A percentile compares a stretch with the other conserved stretches of the same genome.
Evolutionary conservation across 306 rosid species (phyloP).

Genomic region (Trifolium fragiferum): DNA sequence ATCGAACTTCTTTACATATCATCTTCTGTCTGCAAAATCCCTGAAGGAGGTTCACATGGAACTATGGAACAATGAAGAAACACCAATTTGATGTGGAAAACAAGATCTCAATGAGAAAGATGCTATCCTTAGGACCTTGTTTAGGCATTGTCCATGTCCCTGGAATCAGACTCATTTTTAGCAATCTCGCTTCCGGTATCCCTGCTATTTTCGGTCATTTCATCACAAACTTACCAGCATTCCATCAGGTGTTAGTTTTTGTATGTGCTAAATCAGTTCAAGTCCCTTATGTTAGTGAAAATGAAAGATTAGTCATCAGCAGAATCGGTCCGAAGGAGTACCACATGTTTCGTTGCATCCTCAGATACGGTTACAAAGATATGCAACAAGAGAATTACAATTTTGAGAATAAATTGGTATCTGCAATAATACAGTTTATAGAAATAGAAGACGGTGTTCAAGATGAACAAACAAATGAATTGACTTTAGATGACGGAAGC

Average conservation of each 20-base stretch:
- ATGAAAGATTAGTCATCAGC: constrained; percentile 58
- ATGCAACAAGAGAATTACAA: constrained; percentile 65
- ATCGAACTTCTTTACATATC: constrained; percentile 48
- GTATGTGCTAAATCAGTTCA: constrained; percentile 48
- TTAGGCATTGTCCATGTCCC: constrained; percentile 51
- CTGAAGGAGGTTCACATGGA: constrained; percentile 49
- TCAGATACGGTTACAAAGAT: constrained; percentile 84
- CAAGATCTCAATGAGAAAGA: constrained; percentile 46
- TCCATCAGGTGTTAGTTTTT: constrained; percentile 47
- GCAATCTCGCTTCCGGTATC: constrained; percentile 45
- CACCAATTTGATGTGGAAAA: constrained; percentile 49
- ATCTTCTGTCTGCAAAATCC: constrained; percentile 43
- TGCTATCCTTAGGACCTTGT: constrained; percentile 46
- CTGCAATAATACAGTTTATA: constrained; percentile 63
- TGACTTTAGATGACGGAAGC: constrained; percentile 42
- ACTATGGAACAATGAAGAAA: constrained; percentile 48
- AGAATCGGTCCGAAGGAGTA: constrained; percentile 73
- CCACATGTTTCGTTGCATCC: constrained; percentile 71
- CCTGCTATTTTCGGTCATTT: constrained; percentile 51
- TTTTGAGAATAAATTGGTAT: constrained; percentile 63
- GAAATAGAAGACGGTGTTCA: constrained; percentile 54
- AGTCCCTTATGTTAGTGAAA: constrained; percentile 46
- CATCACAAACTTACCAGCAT: constrained; percentile 49
- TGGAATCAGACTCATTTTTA: constrained; percentile 46
- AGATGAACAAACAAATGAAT: constrained; percentile 36